Percentiles rank a stretch among this genome's conserved stretches.
Conservation (phyloP, 2,329 filamentous ascomycete species). For the Botrytis hyacinthi region DNA sequence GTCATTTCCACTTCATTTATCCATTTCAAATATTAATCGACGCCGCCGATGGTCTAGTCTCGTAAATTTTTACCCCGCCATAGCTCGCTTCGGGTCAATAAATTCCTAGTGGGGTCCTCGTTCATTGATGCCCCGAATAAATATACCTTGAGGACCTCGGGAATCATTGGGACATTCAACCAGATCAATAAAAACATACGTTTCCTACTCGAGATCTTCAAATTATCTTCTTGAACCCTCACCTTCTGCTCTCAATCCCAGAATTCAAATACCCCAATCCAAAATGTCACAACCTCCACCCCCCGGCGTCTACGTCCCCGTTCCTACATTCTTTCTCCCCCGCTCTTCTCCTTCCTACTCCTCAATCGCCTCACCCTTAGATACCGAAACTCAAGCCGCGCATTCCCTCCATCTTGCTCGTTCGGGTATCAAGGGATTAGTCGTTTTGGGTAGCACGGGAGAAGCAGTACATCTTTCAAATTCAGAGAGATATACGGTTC, state of each 20-base stretch:
- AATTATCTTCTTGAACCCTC: background rate
- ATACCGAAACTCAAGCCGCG: slow-evolving; percentile 49
- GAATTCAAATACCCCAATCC: background rate
- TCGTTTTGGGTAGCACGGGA: slow-evolving; percentile 61
- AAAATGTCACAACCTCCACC: slow-evolving; percentile 36
- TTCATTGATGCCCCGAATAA: slow-evolving; percentile 9
- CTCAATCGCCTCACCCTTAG: slow-evolving; percentile 42
- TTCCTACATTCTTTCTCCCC: slow-evolving; percentile 59
- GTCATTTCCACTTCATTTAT: background rate
- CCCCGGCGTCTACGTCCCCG: slow-evolving; percentile 46
- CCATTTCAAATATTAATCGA: background rate
- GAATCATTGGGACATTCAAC: background rate
- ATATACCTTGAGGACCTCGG: background rate
- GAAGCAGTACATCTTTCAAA: slow-evolving; percentile 61
- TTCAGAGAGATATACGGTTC: slow-evolving; percentile 53
- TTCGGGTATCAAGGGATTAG: slow-evolving; percentile 58
- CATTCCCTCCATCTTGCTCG: slow-evolving; percentile 60
- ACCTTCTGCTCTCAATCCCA: background rate
- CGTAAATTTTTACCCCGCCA: slow-evolving; percentile 9
- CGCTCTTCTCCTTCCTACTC: slow-evolving; percentile 34
- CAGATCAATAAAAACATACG: background rate
- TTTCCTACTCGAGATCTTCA: background rate
- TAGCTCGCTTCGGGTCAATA: slow-evolving; percentile 19
- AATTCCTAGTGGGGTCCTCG: slow-evolving; percentile 18
- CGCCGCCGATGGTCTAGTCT: background rate